Evolutionary conservation across 139 green algal species (phyloP).

Genomic region (Chlorella sp.): DNA sequence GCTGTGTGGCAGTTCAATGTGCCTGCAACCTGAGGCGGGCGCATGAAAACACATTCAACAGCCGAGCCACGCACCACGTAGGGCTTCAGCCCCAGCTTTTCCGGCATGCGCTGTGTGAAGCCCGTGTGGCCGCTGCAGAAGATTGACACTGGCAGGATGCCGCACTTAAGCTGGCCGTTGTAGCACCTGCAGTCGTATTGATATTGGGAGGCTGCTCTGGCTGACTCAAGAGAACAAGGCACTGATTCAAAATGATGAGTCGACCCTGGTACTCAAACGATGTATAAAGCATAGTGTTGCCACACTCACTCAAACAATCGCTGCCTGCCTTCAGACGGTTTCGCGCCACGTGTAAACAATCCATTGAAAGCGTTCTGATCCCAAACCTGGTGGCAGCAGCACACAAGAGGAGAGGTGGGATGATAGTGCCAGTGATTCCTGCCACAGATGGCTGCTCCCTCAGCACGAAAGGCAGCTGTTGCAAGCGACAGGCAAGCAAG

Average conservation of each 20-base stretch:
- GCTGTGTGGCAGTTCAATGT: too few relatives aligned
- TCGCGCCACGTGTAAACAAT: constrained; percentile 58
- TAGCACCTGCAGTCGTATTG: constrained; percentile 13
- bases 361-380: constrained; percentile 97
- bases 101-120: constrained; percentile 42
- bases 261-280: too few relatives aligned
- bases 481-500: too few relatives aligned
- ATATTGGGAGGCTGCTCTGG: too few relatives aligned
- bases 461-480: too few relatives aligned
- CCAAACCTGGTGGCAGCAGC: constrained; percentile 64
- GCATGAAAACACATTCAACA: too few relatives aligned
- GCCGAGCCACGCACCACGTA: constrained; percentile 42
- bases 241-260: constrained; percentile 52
- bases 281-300: too few relatives aligned
- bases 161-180: constrained; percentile 32
- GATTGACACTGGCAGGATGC: constrained; percentile 39
- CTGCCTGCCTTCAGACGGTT: background rate
- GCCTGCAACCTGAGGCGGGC: too few relatives aligned
- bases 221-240: too few relatives aligned
- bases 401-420: too few relatives aligned
- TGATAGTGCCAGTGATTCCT: too few relatives aligned
- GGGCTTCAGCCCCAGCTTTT: constrained; percentile 26
- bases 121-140: constrained; percentile 53
- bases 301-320: constrained; percentile 48
- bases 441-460: too few relatives aligned